Base-by-base conservation (phyloP, 2,329 filamentous ascomycete species). In the Penicillium digitatum region DNA sequence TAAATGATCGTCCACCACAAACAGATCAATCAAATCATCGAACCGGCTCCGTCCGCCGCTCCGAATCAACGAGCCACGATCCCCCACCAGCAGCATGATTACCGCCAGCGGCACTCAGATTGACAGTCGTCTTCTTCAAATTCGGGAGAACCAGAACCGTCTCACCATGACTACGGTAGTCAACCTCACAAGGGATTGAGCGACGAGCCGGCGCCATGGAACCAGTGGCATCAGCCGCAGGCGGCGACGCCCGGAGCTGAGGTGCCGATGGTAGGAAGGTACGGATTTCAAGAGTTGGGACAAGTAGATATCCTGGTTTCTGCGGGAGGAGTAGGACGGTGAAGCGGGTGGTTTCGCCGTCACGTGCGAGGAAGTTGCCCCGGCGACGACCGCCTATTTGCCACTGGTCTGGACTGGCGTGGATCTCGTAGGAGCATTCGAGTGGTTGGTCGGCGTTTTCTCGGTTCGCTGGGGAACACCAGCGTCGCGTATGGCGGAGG, bases 351-450 rank as follows among this genome's bases (percentile, higher is more conserved):
- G 67, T 66, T 54, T 83, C 78, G 42, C 75, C 76, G 59, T 83
- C 75, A 47, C 66, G 59, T 8, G 71, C 71, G 6, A 66, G 81
- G 66, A 96, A 95, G 66, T 90, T 88, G 0, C 87, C 89, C 60
- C 89, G 88, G 46, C 89, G 82, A 40, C 87, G 84, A 0, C 92
- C 93, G 22, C 90, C 92, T 3, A 97, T 77, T 1, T 96, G 82
- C 93, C 93, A 97, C 0, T 83, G 81, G 37, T 93, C 90, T 2
- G 82, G 76, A 16, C 86, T 83, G 0, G 87, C 87, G 14, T 85
- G 84, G 22, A 97, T 79, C 62, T 96, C 92, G 72, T 94, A 95
- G 61, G 87, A 85, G 67, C 95, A 95, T 59, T 91, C 85, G 1
- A 91, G 77, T 22, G 84, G 79, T 0, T 78, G 76, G 14, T 68